A percentile compares a stretch with the other conserved stretches of the same genome.
phyloP scores from a whole-genome alignment of 495 filamentous ascomycete species.

The Poronia punctata region DNA sequence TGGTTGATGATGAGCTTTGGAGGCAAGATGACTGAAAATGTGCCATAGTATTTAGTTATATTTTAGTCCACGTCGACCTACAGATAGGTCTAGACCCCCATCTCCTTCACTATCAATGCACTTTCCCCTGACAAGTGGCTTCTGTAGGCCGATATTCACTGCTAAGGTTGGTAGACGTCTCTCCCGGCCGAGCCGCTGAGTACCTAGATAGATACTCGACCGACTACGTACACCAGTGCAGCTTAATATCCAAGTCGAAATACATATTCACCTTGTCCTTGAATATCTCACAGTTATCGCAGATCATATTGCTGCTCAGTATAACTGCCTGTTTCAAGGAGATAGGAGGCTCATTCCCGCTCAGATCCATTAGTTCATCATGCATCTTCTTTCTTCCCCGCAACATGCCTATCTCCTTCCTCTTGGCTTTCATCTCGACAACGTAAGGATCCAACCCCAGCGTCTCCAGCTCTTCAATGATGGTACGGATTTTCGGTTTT shows the following conservation, averaged over 20 bases:
- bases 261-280: constrained; percentile 1
- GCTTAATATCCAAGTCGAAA: constrained; percentile 1
- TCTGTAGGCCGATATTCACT: too few relatives aligned
- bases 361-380: constrained; percentile 1
- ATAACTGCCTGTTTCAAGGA: constrained; percentile 1
- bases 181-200: too few relatives aligned
- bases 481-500: background rate
- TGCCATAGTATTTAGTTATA: too few relatives aligned
- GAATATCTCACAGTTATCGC: constrained; percentile 1
- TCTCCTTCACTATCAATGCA: too few relatives aligned
- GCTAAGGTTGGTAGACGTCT: too few relatives aligned
- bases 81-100: too few relatives aligned
- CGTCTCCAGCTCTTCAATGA: background rate
- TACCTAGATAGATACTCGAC: too few relatives aligned
- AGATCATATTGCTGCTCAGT: constrained; percentile 2
- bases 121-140: too few relatives aligned
- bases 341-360: background rate
- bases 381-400: background rate
- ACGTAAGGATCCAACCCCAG: background rate
- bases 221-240: too few relatives aligned
- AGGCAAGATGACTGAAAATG: too few relatives aligned
- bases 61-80: too few relatives aligned
- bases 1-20: too few relatives aligned
- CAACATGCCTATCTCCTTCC: background rate
- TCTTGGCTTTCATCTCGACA: background rate